Evolutionary conservation across 352 stramenopile species (phyloP).

Genomic region (Globisporangium canariense): DNA sequence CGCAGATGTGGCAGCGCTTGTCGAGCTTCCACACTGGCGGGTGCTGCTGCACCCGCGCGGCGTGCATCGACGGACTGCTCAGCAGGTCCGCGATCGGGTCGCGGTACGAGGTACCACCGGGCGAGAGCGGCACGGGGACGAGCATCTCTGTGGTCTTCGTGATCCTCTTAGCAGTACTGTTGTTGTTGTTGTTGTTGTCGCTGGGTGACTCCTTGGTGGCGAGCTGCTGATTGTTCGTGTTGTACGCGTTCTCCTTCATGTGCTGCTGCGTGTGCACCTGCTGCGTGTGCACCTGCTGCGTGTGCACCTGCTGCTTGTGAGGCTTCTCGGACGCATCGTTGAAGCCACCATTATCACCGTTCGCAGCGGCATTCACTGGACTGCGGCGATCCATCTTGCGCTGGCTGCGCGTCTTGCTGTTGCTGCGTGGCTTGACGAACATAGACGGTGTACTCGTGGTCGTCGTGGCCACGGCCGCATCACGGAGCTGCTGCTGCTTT

Average conservation of each 20-base stretch:
- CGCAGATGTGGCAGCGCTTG: constrained; percentile 61
- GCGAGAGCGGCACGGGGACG: not conserved
- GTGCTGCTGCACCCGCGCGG: constrained; percentile 17
- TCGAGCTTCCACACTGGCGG: constrained; percentile 55
- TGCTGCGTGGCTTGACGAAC: not conserved
- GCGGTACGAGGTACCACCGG: not conserved
- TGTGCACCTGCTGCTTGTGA: not conserved
- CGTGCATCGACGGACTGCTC: constrained; percentile 12
- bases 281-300: not conserved
- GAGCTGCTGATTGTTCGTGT: constrained; percentile 2
- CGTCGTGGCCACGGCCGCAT: not conserved
- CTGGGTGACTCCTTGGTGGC: not conserved
- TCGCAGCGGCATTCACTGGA: not conserved
- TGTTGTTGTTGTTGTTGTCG: not conserved
- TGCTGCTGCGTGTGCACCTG: not conserved
- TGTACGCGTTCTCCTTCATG: constrained; percentile 6
- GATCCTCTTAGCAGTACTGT: not conserved
- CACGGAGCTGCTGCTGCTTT: constrained; percentile 13
- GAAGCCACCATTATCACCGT: not conserved
- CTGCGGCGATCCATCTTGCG: not conserved
- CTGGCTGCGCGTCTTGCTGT: not conserved
- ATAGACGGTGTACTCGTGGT: not conserved
- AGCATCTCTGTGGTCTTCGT: not conserved
- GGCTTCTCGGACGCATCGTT: not conserved
- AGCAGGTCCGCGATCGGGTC: constrained; percentile 22